Base-by-base conservation (phyloP, 768 basidiomycete genomes). In the Lentinus tigrinus region DNA sequence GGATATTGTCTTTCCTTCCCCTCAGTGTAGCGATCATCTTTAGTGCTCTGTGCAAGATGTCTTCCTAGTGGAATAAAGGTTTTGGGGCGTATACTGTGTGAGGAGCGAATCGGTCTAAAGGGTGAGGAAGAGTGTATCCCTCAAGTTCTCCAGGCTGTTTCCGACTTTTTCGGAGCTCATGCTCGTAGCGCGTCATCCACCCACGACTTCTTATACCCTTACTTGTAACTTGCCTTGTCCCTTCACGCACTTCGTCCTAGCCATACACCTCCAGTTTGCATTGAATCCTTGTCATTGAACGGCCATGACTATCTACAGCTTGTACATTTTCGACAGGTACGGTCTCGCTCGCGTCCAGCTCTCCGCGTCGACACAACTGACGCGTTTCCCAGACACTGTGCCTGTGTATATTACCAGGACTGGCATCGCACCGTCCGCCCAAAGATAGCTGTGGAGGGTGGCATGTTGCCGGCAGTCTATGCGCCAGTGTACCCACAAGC, bases 381-480 rank as follows among this genome's bases (percentile, higher is more conserved):
- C 9, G 23, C 28, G n/a, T 42, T 34, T 2, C 10, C 21, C 70
- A 94, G 96, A 73, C 93, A 97, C 71, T 95, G 95, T 73, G 82
- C 81, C 19, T 93, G 92, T 68, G 83, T 98, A 46, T 98, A 96
- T 75, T 97, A 98, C 71, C 93, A 97, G 63, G 93, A 96, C 71
- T 96, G 93, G 91, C 88, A 95, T 66, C 85, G 93, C 49, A 86
- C 87, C 0, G 85, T 81, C 52, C 81, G 86, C 31, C 85, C 88
- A 28, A 88, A 85, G 71, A 81, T 83, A 39, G 91, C 94, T 2
- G 79, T 79, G 16, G 82, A 87, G 70, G 87, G 87, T 23, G 85
- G 85, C 42, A 83, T 94, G 53, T 81, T 93, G 37, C 85, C 87
- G 14, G 92, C 86, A 19, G 93, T 97, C 40, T 88, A 91, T 28